These are phyloP conservation scores for Flaveria linearis DNA, from an alignment of 129 eudicot genomes.

Conservation along the genomic window DNA sequence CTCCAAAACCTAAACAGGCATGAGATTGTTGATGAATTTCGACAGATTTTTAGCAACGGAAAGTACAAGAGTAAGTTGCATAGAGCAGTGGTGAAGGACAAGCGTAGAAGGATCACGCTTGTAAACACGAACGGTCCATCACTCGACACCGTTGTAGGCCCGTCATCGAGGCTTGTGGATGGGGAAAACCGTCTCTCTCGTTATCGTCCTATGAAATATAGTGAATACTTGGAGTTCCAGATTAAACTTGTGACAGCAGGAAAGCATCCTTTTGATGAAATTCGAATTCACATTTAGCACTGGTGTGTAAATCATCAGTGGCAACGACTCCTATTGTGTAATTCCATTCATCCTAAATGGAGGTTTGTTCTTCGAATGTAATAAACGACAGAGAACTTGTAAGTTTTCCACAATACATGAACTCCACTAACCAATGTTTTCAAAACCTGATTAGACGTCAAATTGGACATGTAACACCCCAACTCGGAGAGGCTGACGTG, in stretches of 20 bases:
- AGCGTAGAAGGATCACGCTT: constrained; percentile 34
- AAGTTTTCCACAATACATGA: too few species aligned
- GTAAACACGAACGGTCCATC: constrained; percentile 42
- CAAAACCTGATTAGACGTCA: too few species aligned
- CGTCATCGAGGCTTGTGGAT: constrained; percentile 37
- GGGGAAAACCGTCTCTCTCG: constrained; percentile 1
- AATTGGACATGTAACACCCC: too few species aligned
- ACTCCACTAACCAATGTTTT: background rate
- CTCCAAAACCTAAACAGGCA: too few species aligned
- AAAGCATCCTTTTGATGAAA: constrained; percentile 25
- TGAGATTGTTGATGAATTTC: background rate
- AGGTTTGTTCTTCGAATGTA: too few species aligned
- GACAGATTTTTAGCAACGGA: constrained; percentile 42
- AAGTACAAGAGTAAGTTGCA: constrained; percentile 42
- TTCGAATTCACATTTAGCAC: constrained; percentile 18
- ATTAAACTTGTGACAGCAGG: constrained; percentile 23
- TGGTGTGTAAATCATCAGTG: too few species aligned
- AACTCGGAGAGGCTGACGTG: too few species aligned
- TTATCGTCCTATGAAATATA: constrained; percentile 37
- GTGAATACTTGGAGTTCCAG: constrained; percentile 37
- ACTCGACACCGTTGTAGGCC: constrained; percentile 36
- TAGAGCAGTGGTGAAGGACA: constrained; percentile 37
- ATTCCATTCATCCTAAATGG: too few species aligned
- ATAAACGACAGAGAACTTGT: too few species aligned
- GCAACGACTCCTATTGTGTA: too few species aligned